Percentiles rank a stretch among this genome's conserved stretches.
phyloP scores from a whole-genome alignment of 106 monocot genomes.

The Dendrobium catenatum region DNA sequence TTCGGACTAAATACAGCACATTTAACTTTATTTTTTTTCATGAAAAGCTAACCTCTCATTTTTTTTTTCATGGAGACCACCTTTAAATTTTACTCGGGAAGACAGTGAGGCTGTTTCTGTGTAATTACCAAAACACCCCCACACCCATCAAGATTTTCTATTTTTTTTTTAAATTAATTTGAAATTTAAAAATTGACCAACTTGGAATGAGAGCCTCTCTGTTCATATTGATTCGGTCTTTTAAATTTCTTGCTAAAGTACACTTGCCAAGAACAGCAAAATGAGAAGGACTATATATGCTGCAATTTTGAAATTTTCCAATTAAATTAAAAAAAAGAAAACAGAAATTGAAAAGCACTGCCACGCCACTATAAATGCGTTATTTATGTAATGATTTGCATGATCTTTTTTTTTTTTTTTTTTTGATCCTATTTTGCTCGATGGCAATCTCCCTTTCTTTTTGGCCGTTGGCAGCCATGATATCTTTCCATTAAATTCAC shows the following conservation, averaged over 20 bases:
- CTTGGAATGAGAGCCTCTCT: neutral
- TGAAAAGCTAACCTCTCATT: neutral
- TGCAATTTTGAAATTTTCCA: neutral
- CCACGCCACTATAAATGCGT: conserved; percentile 4
- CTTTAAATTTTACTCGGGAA: neutral
- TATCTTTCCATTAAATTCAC: conserved; percentile 9
- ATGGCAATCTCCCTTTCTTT: neutral
- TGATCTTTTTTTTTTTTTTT: neutral
- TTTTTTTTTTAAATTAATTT: neutral
- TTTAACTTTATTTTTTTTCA: neutral
- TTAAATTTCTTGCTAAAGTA: neutral
- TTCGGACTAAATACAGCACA: neutral
- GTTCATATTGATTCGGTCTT: neutral
- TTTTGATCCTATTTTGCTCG: neutral
- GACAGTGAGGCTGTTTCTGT: neutral
- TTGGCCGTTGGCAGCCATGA: conserved; percentile 1
- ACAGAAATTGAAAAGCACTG: neutral
- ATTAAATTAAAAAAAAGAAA: neutral
- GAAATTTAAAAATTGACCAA: neutral
- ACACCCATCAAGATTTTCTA: neutral
- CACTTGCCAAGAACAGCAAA: neutral
- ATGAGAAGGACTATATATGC: neutral
- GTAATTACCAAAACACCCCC: neutral
- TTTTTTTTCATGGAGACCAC: neutral
- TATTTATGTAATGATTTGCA: neutral